A percentile compares a stretch with the other conserved stretches of the same genome.
phyloP scores from a whole-genome alignment of 129 eudicot species.

The Kitagawia praeruptora region DNA sequence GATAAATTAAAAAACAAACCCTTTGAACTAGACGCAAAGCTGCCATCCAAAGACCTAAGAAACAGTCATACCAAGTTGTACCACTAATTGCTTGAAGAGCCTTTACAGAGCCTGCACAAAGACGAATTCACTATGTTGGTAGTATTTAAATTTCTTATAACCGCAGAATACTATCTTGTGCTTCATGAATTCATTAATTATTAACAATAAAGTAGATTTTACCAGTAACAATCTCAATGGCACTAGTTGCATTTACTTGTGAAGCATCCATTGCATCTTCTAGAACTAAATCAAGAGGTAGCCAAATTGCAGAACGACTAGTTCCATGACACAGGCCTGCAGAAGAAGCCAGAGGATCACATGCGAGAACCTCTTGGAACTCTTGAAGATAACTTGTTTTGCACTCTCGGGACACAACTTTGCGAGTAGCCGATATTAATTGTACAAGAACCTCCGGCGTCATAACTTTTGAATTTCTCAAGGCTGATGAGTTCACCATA shows the following conservation, averaged over 20 bases:
- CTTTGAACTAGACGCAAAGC: slow-evolving; percentile 93
- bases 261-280: slow-evolving; percentile 94
- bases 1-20: slow-evolving; percentile 34
- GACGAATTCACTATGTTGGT: slow-evolving; percentile 4
- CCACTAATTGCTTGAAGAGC: slow-evolving; percentile 82
- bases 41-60: slow-evolving; percentile 96
- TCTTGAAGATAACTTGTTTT: slow-evolving; percentile 38
- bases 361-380: slow-evolving; percentile 27
- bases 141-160: neutral
- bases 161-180: neutral
- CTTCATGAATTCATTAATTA: neutral
- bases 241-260: slow-evolving; percentile 77
- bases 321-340: slow-evolving; percentile 54
- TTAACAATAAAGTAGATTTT: slow-evolving; percentile 13
- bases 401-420: slow-evolving; percentile 23
- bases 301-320: slow-evolving; percentile 74
- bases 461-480: slow-evolving; percentile 50
- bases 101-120: slow-evolving; percentile 59
- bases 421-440: slow-evolving; percentile 44
- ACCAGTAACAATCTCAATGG: slow-evolving; percentile 77
- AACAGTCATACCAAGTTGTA: slow-evolving; percentile 74
- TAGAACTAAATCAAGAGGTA: slow-evolving; percentile 82
- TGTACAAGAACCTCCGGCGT: slow-evolving; percentile 44
- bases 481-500: slow-evolving; percentile 48
- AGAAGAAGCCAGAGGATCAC: slow-evolving; percentile 34